A percentile compares a stretch with the other conserved stretches of the same genome.
These are phyloP conservation scores for Myxozyma monticola DNA, from an alignment of 805 yeast genomes.

Conservation along the genomic window DNA sequence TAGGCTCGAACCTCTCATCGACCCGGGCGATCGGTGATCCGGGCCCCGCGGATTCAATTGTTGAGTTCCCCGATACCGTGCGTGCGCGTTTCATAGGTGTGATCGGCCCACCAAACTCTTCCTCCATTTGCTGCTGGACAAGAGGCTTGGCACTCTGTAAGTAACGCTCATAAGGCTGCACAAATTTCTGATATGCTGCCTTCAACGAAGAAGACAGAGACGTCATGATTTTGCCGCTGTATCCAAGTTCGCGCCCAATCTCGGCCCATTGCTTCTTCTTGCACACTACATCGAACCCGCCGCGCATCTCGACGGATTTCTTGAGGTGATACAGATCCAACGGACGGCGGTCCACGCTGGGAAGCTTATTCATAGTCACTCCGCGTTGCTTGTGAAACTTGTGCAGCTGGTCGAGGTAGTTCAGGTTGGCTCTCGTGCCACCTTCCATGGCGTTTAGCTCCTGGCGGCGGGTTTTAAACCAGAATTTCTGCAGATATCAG, in stretches of 20 bases:
- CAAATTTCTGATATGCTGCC: constrained; percentile 42
- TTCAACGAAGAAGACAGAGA: constrained; percentile 68
- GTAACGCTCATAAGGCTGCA: constrained; percentile 37
- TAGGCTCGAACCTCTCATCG: background rate
- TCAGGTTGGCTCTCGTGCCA: constrained; percentile 37
- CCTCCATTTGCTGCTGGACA: constrained; percentile 27
- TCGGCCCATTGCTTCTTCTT: constrained; percentile 64
- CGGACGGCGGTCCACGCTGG: constrained; percentile 33
- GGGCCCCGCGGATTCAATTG: background rate
- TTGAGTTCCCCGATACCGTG: constrained; percentile 18
- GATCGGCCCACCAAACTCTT: constrained; percentile 27
- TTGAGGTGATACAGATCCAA: constrained; percentile 39
- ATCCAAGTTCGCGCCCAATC: constrained; percentile 77
- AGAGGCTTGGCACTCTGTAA: constrained; percentile 29
- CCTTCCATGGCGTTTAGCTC: constrained; percentile 41
- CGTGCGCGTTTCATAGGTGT: constrained; percentile 23
- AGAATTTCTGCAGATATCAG: constrained; percentile 30
- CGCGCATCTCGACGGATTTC: constrained; percentile 33
- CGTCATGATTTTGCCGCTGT: constrained; percentile 68
- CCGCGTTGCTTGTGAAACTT: constrained; percentile 38
- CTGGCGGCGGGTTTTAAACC: constrained; percentile 40
- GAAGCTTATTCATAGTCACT: constrained; percentile 29
- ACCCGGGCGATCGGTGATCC: background rate
- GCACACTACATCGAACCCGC: constrained; percentile 36
- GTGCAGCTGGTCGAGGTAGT: constrained; percentile 39